A percentile compares a stretch with the other conserved stretches of the same genome.
phyloP scores from a whole-genome alignment of 2,329 filamentous ascomycete genomes.

The Tricladium varicosporioides region DNA sequence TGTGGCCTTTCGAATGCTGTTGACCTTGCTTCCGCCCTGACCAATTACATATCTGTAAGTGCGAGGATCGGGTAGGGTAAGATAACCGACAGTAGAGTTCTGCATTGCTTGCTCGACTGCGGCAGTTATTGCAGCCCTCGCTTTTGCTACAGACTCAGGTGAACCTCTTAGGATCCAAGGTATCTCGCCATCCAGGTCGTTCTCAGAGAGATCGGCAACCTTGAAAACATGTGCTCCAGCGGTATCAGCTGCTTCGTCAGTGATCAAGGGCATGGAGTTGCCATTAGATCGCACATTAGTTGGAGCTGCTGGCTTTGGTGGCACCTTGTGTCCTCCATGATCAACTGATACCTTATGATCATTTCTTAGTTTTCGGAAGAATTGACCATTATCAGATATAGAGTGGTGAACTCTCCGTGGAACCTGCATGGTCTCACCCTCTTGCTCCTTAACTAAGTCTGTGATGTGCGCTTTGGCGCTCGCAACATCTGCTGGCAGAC shows the following conservation, averaged over 20 bases:
- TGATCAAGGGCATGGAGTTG: conserved; percentile 80
- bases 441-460: conserved; percentile 76
- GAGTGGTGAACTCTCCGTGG: conserved; percentile 80
- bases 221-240: conserved; percentile 80
- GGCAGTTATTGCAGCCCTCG: conserved; percentile 69
- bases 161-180: conserved; percentile 87
- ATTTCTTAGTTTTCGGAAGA: conserved; percentile 87
- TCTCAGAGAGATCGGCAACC: conserved; percentile 61
- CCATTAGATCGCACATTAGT: conserved; percentile 53
- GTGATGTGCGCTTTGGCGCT: conserved; percentile 85
- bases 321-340: conserved; percentile 77
- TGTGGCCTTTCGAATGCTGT: conserved; percentile 86
- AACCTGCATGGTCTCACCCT: conserved; percentile 83
- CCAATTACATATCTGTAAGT: conserved; percentile 92
- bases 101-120: conserved; percentile 71
- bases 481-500: conserved; percentile 74
- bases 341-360: conserved; percentile 89
- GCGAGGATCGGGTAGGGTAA: conserved; percentile 81
- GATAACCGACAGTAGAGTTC: conserved; percentile 75
- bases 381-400: conserved; percentile 83
- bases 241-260: conserved; percentile 69
- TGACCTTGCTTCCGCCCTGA: conserved; percentile 85
- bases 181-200: conserved; percentile 62
- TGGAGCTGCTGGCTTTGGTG: conserved; percentile 61
- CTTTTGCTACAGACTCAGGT: conserved; percentile 77